Base-by-base conservation (phyloP, 495 filamentous ascomycete genomes). In the Xylaria scruposa region DNA sequence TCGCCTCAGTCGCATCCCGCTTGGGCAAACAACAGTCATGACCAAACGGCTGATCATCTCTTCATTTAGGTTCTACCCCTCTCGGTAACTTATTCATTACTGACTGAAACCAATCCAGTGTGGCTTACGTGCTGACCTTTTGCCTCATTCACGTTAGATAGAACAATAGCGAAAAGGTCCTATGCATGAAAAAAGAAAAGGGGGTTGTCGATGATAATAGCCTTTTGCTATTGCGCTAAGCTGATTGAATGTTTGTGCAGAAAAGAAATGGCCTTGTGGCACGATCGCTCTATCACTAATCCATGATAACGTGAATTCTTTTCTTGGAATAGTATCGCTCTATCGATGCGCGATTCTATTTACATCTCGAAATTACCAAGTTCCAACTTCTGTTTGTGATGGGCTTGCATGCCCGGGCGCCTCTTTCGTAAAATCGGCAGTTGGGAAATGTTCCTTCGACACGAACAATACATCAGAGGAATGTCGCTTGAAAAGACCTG, bases 151-250 rank as follows among this genome's bases (percentile, higher is more conserved):
- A 64, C 42, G 42, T 29, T 31, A 24, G 60, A 44, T 24, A n/a
- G 61, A 29, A 47, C 47, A 24, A 21, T 24, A 46, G 29, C 53
- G 15, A 66, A 19, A 49, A 66, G 29, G 63, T 66, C 63, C 63
- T 66, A 66, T 49, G 63, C 63, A 53, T 66, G 19, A 38, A 51
- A 51, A 66, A 66, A 66, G 19, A 6, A 51, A 66, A 49, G 36
- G 63, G 44, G 26, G 63, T 5, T 44, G 46, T 66, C 24, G 63
- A 66, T 53, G 63, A 49, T 36, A 66, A 66, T 31, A 65, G 40
- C 38, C 6, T 49, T 47, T 47, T 6, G 31, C 21, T 42, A 63
- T 44, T 40, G 17, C 60, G 60, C 60, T 63, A 63, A 13, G 24
- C 24, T 21, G 19, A 49, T 49, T 49, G 49, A 26, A 53, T 49